A percentile compares a stretch with the other conserved stretches of the same genome.
phyloP scores from a whole-genome alignment of 2,329 filamentous ascomycete genomes.

The Elsinoe australis region DNA sequence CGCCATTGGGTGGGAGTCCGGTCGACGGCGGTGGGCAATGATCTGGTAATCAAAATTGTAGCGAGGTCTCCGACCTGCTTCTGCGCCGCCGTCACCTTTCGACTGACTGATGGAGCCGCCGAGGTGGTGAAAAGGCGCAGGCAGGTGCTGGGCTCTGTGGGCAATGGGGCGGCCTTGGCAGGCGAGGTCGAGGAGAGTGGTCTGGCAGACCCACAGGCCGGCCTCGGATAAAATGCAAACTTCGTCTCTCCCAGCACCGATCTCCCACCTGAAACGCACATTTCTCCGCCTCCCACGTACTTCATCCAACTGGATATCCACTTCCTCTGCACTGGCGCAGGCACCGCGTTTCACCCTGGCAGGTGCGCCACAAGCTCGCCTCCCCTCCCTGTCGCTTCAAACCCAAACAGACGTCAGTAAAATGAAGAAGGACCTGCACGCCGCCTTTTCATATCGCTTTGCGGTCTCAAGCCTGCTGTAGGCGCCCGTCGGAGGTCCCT shows the following conservation, averaged over 20 bases:
- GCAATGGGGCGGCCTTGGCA: neutral
- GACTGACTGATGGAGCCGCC: neutral
- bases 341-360: conserved; percentile 9
- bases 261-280: conserved; percentile 19
- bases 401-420: conserved; percentile 14
- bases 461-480: conserved; percentile 5
- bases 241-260: neutral
- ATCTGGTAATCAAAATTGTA: neutral
- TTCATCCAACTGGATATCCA: conserved; percentile 11
- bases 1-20: conserved; percentile 21
- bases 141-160: conserved; percentile 4
- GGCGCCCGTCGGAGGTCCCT: conserved; percentile 2
- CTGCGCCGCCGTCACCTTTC: neutral
- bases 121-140: neutral
- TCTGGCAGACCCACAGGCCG: too few relatives aligned
- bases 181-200: neutral
- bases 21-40: neutral
- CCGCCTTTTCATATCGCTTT: conserved; percentile 7
- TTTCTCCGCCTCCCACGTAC: conserved; percentile 18
- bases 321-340: conserved; percentile 4
- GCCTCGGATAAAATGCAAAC: conserved; percentile 4
- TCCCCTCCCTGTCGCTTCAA: conserved; percentile 5
- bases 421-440: conserved; percentile 11
- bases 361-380: conserved; percentile 4
- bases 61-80: neutral